These are phyloP conservation scores for Ogataea nonfermentans DNA, from an alignment of 805 yeast species.

Conservation along the genomic window DNA sequence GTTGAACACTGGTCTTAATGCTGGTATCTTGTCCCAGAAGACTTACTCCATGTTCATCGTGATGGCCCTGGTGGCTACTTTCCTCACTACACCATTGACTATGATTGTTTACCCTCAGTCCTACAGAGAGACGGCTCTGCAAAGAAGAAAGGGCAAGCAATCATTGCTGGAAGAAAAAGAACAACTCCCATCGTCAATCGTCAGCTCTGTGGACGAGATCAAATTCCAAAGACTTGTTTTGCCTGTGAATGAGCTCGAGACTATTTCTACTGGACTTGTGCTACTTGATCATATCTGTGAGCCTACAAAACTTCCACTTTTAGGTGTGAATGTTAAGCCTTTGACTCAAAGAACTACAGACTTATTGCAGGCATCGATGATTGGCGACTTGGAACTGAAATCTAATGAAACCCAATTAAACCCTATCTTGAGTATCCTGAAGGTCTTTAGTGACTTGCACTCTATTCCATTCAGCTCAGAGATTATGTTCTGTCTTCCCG, in stretches of 20 bases:
- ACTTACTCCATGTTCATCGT: conserved; percentile 79
- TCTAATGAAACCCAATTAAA: conserved; percentile 35
- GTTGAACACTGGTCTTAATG: conserved; percentile 67
- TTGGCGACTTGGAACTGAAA: conserved; percentile 17
- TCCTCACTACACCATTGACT: conserved; percentile 74
- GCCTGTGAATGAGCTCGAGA: conserved; percentile 29
- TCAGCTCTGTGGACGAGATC: conserved; percentile 27
- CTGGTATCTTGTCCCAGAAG: conserved; percentile 61
- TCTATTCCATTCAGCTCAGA: conserved; percentile 33
- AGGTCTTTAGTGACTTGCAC: conserved; percentile 32
- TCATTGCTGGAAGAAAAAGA: conserved; percentile 1
- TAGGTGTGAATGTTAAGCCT: conserved; percentile 55
- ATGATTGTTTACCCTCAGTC: conserved; percentile 56
- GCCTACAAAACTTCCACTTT: conserved; percentile 33
- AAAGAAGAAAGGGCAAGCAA: conserved; percentile 23
- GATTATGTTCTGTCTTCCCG: conserved; percentile 30
- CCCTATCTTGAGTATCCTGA: conserved; percentile 34
- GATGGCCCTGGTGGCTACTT: conserved; percentile 78
- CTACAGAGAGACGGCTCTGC: conserved; percentile 52
- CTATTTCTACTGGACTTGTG: conserved; percentile 31
- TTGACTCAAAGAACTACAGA: conserved; percentile 70
- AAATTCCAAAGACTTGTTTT: conserved; percentile 25
- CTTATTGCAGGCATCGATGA: conserved; percentile 59
- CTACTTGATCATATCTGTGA: conserved; percentile 29
- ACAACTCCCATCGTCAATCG: conserved; percentile 23